Conservation (phyloP, 1,284 basidiomycete genomes). For the Fomitiporia mediterranea region DNA sequence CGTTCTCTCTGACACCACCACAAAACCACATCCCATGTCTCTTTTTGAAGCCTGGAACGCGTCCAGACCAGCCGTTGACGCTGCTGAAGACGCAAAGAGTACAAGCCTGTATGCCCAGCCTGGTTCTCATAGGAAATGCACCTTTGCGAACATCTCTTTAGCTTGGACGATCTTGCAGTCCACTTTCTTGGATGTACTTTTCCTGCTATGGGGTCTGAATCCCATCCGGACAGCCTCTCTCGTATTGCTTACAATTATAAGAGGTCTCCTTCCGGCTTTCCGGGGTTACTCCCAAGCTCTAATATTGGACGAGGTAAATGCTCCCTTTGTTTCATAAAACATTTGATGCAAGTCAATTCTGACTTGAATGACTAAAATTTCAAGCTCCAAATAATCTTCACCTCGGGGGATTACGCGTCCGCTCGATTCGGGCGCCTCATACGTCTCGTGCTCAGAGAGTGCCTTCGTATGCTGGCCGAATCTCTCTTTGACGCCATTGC, state of each 20-base stretch:
- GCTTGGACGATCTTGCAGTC: slow-evolving; percentile 50
- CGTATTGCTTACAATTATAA: slow-evolving; percentile 59
- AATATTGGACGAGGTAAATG: slow-evolving; percentile 71
- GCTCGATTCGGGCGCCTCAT: slow-evolving; percentile 39
- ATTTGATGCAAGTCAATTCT: slow-evolving; percentile 5
- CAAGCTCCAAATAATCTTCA: slow-evolving; percentile 63
- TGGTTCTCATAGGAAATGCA: slow-evolving; percentile 61
- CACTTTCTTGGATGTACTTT: slow-evolving; percentile 53
- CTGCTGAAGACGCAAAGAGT: slow-evolving; percentile 35
- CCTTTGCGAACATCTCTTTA: slow-evolving; percentile 46
- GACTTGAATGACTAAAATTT: slow-evolving; percentile 3
- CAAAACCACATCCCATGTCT: slow-evolving; percentile 24
- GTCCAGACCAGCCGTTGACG: slow-evolving; percentile 39
- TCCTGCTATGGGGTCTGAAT: slow-evolving; percentile 58
- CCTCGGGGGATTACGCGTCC: slow-evolving; percentile 62
- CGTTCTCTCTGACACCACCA: background rate
- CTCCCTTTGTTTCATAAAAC: slow-evolving; percentile 10
- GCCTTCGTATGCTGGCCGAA: slow-evolving; percentile 59
- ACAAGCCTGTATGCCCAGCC: slow-evolving; percentile 46
- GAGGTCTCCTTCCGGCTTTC: slow-evolving; percentile 72
- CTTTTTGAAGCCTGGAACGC: slow-evolving; percentile 60
- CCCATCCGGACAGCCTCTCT: slow-evolving; percentile 62
- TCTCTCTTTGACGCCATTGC: slow-evolving; percentile 63
- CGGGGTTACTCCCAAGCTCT: slow-evolving; percentile 78
- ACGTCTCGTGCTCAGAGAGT: slow-evolving; percentile 50